Percentiles rank a stretch among this genome's conserved stretches.
Conservation (phyloP, 2,329 filamentous ascomycete species). For the Talaromyces piceae region DNA sequence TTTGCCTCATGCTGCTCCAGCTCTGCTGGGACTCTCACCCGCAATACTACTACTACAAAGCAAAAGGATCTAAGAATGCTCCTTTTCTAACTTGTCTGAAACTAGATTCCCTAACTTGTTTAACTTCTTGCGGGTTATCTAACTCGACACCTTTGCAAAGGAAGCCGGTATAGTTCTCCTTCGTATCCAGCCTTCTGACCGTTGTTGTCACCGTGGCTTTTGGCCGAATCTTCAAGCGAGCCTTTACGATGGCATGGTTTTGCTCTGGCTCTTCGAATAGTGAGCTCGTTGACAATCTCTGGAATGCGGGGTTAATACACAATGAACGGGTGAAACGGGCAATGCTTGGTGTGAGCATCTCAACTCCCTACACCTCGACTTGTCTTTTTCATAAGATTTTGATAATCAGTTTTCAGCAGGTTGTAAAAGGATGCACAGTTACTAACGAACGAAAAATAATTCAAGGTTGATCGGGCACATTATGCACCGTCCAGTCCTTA, state of each 20-base stretch:
- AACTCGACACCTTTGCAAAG: too few species aligned
- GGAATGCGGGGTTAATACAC: constrained; percentile 63
- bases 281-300: constrained; percentile 72
- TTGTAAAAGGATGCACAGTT: neutral
- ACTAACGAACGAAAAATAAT: neutral
- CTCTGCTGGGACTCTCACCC: neutral
- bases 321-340: constrained; percentile 65
- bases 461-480: constrained; percentile 76
- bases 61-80: too few species aligned
- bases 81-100: too few species aligned
- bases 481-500: constrained; percentile 70
- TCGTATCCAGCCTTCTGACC: neutral
- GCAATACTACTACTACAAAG: neutral
- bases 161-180: neutral
- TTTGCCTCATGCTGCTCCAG: neutral
- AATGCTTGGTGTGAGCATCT: constrained; percentile 58
- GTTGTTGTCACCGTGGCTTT: constrained; percentile 9
- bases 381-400: too few species aligned
- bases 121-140: too few species aligned
- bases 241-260: constrained; percentile 72
- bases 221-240: constrained; percentile 7
- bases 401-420: neutral
- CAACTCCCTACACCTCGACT: too few species aligned
- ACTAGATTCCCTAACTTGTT: too few species aligned
- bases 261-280: constrained; percentile 68